Conservation (phyloP, 2,329 filamentous ascomycete genomes). For the Colletotrichum kahawae region DNA sequence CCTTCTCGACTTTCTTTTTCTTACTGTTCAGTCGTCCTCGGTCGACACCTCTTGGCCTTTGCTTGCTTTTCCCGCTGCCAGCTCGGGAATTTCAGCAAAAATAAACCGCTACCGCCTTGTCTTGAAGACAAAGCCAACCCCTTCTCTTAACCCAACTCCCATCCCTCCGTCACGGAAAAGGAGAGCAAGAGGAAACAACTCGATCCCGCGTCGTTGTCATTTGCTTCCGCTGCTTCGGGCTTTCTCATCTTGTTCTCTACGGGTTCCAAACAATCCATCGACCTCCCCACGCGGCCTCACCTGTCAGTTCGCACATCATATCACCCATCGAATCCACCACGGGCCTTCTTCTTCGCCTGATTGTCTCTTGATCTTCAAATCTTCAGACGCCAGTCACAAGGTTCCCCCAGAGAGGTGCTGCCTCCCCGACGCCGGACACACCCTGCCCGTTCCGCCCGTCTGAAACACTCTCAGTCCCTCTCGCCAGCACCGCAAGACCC, state of each 20-base stretch:
- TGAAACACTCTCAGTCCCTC: constrained; percentile 43
- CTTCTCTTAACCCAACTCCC: background rate
- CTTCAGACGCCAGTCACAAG: constrained; percentile 22
- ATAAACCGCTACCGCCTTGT: background rate
- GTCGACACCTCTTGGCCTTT: background rate
- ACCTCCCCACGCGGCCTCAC: constrained; percentile 10
- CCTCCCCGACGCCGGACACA: constrained; percentile 21
- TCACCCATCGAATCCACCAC: background rate
- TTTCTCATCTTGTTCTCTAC: background rate
- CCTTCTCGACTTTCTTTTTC: constrained; percentile 19
- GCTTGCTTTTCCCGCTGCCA: constrained; percentile 1
- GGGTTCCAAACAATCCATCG: background rate
- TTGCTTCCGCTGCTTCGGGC: background rate
- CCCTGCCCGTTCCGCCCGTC: constrained; percentile 34
- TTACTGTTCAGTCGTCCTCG: background rate
- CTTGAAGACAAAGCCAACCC: constrained; percentile 4
- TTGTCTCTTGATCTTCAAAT: constrained; percentile 27
- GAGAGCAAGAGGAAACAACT: background rate
- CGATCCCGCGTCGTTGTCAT: background rate
- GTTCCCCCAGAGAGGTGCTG: constrained; percentile 12
- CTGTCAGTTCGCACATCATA: constrained; percentile 23
- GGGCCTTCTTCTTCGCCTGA: constrained; percentile 21
- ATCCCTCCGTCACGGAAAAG: background rate
- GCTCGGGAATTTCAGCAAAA: background rate
- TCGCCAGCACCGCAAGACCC: constrained; percentile 16